These are phyloP conservation scores for Pholiota adiposa DNA, from an alignment of 1,284 basidiomycete genomes.

Conservation along the genomic window DNA sequence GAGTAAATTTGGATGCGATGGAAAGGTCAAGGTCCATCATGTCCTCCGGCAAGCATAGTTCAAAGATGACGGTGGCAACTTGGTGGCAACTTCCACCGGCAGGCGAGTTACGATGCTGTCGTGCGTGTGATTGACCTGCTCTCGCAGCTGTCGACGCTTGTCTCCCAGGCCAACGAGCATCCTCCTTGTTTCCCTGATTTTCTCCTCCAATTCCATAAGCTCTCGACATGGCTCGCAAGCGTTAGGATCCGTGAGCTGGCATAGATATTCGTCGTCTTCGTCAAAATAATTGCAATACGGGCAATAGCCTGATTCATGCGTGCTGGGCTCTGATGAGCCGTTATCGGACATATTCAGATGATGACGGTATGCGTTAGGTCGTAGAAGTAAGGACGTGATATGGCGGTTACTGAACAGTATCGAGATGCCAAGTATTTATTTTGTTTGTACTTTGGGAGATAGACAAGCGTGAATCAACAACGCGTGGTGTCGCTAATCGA, in stretches of 20 bases:
- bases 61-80: neutral
- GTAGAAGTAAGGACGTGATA: too few species aligned
- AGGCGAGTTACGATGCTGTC: neutral
- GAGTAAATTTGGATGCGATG: neutral
- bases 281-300: neutral
- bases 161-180: neutral
- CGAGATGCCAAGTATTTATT: too few species aligned
- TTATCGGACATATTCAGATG: too few species aligned
- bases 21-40: neutral
- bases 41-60: neutral
- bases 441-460: too few species aligned
- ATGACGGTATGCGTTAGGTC: too few species aligned
- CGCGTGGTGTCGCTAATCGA: too few species aligned
- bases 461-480: too few species aligned
- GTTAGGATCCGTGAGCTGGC: neutral
- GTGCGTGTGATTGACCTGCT: neutral
- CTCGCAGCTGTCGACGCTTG: neutral
- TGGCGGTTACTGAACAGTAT: too few species aligned
- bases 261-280: neutral
- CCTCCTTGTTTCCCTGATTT: neutral
- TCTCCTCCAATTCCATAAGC: neutral
- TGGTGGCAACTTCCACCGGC: neutral
- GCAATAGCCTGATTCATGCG: neutral
- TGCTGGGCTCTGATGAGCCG: too few species aligned
- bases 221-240: neutral